Conservation (phyloP, 768 basidiomycete species). For the Daedalea quercina region DNA sequence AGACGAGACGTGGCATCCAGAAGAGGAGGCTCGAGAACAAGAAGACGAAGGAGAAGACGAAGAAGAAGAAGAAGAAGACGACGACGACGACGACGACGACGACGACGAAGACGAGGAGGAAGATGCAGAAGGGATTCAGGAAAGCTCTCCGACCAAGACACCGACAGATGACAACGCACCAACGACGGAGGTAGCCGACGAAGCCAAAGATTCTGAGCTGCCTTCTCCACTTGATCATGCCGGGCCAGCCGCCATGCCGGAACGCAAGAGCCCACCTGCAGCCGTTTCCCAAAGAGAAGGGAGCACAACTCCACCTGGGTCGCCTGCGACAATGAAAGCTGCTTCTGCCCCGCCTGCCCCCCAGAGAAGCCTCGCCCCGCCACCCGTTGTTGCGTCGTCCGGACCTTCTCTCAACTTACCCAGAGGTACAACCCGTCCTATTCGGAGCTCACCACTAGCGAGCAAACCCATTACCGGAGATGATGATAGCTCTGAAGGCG, state of each 20-base stretch:
- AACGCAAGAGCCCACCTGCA: background rate
- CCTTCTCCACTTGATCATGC: background rate
- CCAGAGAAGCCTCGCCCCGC: constrained; percentile 15
- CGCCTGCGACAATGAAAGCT: constrained; percentile 38
- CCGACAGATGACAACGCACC: background rate
- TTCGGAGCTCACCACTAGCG: constrained; percentile 74
- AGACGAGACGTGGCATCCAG: constrained; percentile 19
- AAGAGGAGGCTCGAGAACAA: constrained; percentile 2
- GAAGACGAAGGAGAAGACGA: constrained; percentile 16
- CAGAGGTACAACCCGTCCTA: constrained; percentile 57
- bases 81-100: constrained; percentile 17
- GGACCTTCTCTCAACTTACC: constrained; percentile 41
- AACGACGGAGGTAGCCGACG: background rate
- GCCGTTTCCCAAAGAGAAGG: constrained; percentile 22
- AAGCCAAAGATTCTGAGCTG: background rate
- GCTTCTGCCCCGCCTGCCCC: constrained; percentile 21
- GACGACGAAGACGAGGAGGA: constrained; percentile 19
- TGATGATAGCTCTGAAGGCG: constrained; percentile 26
- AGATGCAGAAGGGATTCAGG: constrained; percentile 27
- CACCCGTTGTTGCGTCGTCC: constrained; percentile 23
- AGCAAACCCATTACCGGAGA: constrained; percentile 38
- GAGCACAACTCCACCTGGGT: constrained; percentile 59
- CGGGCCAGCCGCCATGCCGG: background rate
- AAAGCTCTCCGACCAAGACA: background rate
- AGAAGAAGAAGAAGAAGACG: constrained; percentile 20